These are phyloP conservation scores for Smallanthus sonchifolius DNA, from an alignment of 129 eudicot genomes.

Conservation along the genomic window DNA sequence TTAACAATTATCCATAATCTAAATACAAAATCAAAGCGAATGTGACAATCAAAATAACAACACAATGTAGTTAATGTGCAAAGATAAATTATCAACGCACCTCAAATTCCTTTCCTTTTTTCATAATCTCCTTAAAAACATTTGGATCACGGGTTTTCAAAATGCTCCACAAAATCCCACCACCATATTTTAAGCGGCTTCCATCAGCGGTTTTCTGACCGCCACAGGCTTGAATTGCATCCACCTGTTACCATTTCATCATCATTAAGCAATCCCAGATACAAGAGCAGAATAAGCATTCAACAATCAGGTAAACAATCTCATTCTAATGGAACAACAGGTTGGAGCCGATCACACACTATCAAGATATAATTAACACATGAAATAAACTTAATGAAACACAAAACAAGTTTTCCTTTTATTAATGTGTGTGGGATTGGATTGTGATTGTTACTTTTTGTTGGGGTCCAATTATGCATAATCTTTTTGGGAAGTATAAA, in stretches of 20 bases:
- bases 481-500: slow-evolving; percentile 22
- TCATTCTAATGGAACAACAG: slow-evolving; percentile 5
- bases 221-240: slow-evolving; percentile 93
- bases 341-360: not conserved
- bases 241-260: slow-evolving; percentile 54
- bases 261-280: slow-evolving; percentile 7
- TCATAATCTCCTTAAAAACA: slow-evolving; percentile 95
- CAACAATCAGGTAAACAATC: not conserved
- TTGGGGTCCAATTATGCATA: not conserved
- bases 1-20: not conserved
- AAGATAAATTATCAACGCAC: slow-evolving; percentile 28
- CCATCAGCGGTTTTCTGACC: slow-evolving; percentile 94
- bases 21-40: not conserved
- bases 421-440: not conserved
- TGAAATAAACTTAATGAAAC: not conserved
- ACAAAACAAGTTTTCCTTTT: not conserved
- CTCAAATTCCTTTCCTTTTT: slow-evolving; percentile 92
- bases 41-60: not conserved
- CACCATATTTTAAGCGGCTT: slow-evolving; percentile 57
- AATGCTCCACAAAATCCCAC: slow-evolving; percentile 85
- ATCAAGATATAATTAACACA: slow-evolving; percentile 6
- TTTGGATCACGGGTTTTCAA: slow-evolving; percentile 74
- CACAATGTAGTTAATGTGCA: not conserved
- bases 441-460: slow-evolving; percentile 1
- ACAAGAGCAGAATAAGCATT: not conserved